Evolutionary conservation across 169 alveolate species (phyloP), one percentile per base, ranked within the genome.

Genomic region (Eimeria tenella): DNA sequence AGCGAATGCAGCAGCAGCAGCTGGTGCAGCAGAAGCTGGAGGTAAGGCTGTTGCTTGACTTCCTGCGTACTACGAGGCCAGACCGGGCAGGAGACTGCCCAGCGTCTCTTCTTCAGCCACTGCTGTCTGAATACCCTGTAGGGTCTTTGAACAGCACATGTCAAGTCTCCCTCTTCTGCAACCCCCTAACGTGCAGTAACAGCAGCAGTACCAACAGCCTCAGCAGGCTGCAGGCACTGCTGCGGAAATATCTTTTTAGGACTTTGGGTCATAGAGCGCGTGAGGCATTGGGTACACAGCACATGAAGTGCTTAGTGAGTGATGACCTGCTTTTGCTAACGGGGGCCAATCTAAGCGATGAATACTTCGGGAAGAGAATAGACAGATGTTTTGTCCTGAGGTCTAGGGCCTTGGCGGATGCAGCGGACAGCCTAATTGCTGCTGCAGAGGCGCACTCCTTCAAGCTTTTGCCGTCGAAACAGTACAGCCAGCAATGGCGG

Each of bases 241-340:
- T 87, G 70, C 93, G 52, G 25, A 52, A 65, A 50, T 19, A 53
- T 4, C 74, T 71, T 53, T 13, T 19, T n/a, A 25, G 58, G 21
- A 4, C 8, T 84, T 75, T 92, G 49, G 89, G 71, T 11, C 87
- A 81, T 60, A 70, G 95, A 17, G 68, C 31, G 58, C 86, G 71
- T 49, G 95, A 92, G 55, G 93, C 73, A 1, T 13, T 92, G 65
- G 95, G 95, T 8, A 89, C 86, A 49, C 95, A 92, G 77, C 95
- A 92, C 86, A 92, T 92, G 95, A 92, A 92, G 87, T 63, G 75
- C 25, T 25, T 92, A 10, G 92, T 92, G 15, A 81, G 63, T 31
- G 95, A 92, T 65, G 93, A 92, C 55, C 23, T 89, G 25, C 73
- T 92, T 23, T 77, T 92, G 60, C 81, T 92, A 23, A 92, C 95